phyloP scores from a whole-genome alignment of 1,284 basidiomycete species.

The Inonotus obliquus region DNA sequence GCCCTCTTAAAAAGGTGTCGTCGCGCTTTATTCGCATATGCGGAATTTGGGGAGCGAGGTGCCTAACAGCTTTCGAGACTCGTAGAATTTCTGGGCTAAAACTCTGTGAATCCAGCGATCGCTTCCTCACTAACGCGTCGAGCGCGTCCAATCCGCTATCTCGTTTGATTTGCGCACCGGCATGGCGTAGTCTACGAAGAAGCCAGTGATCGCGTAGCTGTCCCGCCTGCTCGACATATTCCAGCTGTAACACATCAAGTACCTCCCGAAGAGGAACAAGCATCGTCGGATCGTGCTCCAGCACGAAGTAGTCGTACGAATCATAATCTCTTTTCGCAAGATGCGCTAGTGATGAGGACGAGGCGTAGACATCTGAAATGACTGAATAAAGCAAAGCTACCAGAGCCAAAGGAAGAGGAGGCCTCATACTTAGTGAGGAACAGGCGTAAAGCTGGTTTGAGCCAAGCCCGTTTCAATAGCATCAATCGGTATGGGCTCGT shows the following conservation, averaged over 20 bases:
- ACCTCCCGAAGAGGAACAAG: conserved; percentile 51
- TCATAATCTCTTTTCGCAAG: conserved; percentile 57
- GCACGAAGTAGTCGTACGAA: conserved; percentile 87
- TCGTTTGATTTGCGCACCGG: conserved; percentile 26
- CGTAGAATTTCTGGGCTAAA: conserved; percentile 22
- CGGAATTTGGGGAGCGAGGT: conserved; percentile 53
- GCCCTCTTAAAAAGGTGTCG: conserved; percentile 38
- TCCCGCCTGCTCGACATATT: conserved; percentile 86
- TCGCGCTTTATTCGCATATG: conserved; percentile 60
- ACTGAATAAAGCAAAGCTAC: conserved; percentile 14
- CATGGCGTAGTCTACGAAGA: conserved; percentile 55
- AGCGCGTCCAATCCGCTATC: conserved; percentile 18
- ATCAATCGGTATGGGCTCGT: neutral
- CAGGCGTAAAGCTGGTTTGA: neutral
- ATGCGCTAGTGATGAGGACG: conserved; percentile 23
- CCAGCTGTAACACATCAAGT: conserved; percentile 64
- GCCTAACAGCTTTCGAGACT: conserved; percentile 40
- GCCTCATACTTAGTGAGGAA: neutral
- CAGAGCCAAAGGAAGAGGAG: conserved; percentile 16
- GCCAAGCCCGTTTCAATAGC: neutral
- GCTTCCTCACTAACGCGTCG: conserved; percentile 36
- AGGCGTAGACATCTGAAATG: neutral
- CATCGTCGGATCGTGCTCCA: conserved; percentile 61
- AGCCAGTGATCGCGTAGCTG: conserved; percentile 85
- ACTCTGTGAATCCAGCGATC: conserved; percentile 40